Conservation (phyloP, 768 basidiomycete genomes). For the Tylopilus rubrobrunneus region DNA sequence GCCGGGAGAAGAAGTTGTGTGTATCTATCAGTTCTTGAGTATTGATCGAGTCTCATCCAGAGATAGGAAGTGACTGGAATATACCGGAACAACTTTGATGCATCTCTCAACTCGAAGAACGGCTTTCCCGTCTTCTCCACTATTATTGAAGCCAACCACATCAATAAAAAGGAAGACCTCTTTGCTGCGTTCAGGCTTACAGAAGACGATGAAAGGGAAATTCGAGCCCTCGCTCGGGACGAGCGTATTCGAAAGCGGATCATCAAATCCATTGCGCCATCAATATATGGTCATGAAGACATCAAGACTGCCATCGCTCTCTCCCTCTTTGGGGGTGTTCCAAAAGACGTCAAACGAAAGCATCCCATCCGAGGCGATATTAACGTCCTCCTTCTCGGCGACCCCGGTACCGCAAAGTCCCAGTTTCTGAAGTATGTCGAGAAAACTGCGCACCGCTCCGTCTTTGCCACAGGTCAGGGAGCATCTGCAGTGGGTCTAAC, state of each 20-base stretch:
- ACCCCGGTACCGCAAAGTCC: slow-evolving; percentile 98
- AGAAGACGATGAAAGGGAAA: slow-evolving; percentile 94
- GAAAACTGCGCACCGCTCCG: slow-evolving; percentile 96
- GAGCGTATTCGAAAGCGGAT: slow-evolving; percentile 96
- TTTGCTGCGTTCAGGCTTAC: slow-evolving; percentile 98
- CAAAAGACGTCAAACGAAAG: slow-evolving; percentile 96
- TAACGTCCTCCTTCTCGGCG: slow-evolving; percentile 92
- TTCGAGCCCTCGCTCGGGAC: slow-evolving; percentile 81
- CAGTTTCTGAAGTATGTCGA: slow-evolving; percentile 99
- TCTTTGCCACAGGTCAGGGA: slow-evolving; percentile 98
- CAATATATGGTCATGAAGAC: slow-evolving; percentile 98
- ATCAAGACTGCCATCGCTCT: slow-evolving; percentile 98
- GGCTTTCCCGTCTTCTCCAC: slow-evolving; percentile 99
- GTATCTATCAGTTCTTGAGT: slow-evolving; percentile 27
- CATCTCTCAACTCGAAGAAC: slow-evolving; percentile 96
- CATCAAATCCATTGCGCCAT: slow-evolving; percentile 97
- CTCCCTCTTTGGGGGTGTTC: slow-evolving; percentile 89
- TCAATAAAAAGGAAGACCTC: slow-evolving; percentile 98
- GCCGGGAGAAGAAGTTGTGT: slow-evolving; percentile 95
- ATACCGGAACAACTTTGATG: slow-evolving; percentile 98
- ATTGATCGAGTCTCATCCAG: slow-evolving; percentile 7
- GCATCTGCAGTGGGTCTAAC: slow-evolving; percentile 98
- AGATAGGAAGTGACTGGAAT: slow-evolving; percentile 92
- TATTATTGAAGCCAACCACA: slow-evolving; percentile 94
- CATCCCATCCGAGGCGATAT: slow-evolving; percentile 97